phyloP scores from a whole-genome alignment of 139 green algal genomes.

The Pseudopediastrum boryanum region DNA sequence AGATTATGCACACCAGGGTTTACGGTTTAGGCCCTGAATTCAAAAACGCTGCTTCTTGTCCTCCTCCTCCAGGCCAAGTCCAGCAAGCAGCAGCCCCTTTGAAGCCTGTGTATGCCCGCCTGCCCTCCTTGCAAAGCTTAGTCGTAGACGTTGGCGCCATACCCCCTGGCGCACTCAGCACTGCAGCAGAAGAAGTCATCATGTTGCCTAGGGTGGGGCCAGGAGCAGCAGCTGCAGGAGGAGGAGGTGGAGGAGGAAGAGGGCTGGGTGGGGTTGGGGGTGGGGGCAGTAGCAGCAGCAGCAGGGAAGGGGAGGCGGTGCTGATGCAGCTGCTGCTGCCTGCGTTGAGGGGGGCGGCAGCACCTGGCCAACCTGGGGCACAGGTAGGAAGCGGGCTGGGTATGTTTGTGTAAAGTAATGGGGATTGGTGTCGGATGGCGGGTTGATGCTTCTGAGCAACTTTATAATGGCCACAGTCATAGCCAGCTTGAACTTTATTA shows the following conservation, averaged over 20 bases:
- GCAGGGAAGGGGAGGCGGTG: not conserved
- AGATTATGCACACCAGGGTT: not conserved
- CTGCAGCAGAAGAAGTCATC: conserved; percentile 11
- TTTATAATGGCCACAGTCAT: too few species aligned
- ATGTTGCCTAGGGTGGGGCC: not conserved
- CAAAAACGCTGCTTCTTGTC: not conserved
- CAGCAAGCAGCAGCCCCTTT: not conserved
- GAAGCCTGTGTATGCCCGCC: conserved; percentile 25
- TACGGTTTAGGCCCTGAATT: not conserved
- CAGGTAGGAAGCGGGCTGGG: not conserved
- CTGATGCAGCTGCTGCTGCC: not conserved
- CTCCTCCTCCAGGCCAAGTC: not conserved
- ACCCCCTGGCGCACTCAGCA: not conserved
- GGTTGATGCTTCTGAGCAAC: too few species aligned
- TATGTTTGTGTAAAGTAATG: not conserved
- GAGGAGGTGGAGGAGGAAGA: not conserved
- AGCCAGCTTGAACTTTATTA: too few species aligned
- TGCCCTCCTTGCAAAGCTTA: conserved; percentile 27
- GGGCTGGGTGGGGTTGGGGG: not conserved
- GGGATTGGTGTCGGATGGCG: too few species aligned
- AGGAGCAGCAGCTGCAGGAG: not conserved
- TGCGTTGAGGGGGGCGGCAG: not conserved
- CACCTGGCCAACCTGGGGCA: not conserved
- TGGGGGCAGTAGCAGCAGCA: not conserved
- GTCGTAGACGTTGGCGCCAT: not conserved